Conservation (phyloP, 2,329 filamentous ascomycete species). For the Microsporum ferrugineum region DNA sequence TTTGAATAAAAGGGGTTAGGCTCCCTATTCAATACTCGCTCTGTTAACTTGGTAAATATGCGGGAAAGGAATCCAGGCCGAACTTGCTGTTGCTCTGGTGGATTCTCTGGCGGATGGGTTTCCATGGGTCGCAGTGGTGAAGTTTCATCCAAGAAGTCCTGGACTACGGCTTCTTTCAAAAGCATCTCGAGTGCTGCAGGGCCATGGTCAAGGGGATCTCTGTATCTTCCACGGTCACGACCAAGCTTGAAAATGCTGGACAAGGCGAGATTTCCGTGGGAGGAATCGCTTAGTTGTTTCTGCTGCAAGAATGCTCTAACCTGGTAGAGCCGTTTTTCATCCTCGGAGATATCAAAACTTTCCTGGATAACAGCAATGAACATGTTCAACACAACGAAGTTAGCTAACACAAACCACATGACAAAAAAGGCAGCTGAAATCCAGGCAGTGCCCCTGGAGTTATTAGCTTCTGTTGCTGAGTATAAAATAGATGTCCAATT, state of each 20-base stretch:
- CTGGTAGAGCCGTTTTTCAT: constrained; percentile 93
- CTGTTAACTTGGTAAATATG: constrained; percentile 50
- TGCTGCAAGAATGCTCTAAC: constrained; percentile 89
- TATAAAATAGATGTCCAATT: constrained; percentile 90
- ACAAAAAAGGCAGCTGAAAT: constrained; percentile 85
- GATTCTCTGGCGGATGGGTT: constrained; percentile 20
- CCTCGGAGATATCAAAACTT: constrained; percentile 96
- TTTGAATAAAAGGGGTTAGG: constrained; percentile 93
- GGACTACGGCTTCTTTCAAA: constrained; percentile 87
- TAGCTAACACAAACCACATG: constrained; percentile 88
- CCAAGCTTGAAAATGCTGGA: constrained; percentile 57
- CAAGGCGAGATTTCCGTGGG: constrained; percentile 62
- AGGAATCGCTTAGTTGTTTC: constrained; percentile 64
- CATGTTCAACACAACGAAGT: constrained; percentile 97
- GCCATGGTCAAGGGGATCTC: constrained; percentile 82
- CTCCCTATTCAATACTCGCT: constrained; percentile 52
- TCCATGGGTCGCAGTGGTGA: constrained; percentile 22
- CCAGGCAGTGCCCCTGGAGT: constrained; percentile 63
- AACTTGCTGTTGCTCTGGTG: constrained; percentile 30
- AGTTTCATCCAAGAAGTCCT: constrained; percentile 80
- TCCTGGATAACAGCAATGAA: constrained; percentile 99
- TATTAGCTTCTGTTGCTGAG: constrained; percentile 60
- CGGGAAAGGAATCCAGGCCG: constrained; percentile 50
- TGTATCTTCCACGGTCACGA: constrained; percentile 49
- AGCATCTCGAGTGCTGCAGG: constrained; percentile 91